Percentiles rank a stretch among this genome's conserved stretches.
phyloP scores from a whole-genome alignment of 1,284 basidiomycete genomes.

The Dichomitus squalens region DNA sequence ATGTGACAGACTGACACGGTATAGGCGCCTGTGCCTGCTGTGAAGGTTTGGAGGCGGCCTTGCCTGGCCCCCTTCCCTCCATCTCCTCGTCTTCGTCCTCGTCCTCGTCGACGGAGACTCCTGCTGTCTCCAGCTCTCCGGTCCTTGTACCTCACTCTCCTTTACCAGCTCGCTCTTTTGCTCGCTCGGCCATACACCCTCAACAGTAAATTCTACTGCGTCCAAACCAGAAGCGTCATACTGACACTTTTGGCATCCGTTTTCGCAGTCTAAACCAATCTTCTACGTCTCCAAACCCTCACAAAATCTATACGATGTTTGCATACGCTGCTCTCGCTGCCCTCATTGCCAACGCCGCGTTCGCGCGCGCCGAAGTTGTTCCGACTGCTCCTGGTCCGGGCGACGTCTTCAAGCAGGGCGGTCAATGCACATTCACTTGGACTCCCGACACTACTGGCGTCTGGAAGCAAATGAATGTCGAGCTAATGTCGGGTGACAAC shows the following conservation, averaged over 20 bases:
- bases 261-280: conserved; percentile 6
- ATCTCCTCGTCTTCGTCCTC: conserved; percentile 4
- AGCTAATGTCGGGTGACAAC: conserved; percentile 83
- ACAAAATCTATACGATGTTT: conserved; percentile 40
- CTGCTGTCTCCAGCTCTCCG: not conserved
- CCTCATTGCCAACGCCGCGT: conserved; percentile 39
- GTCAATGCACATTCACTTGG: conserved; percentile 59
- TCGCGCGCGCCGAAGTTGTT: conserved; percentile 39
- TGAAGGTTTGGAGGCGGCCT: not conserved
- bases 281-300: not conserved
- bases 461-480: conserved; percentile 71
- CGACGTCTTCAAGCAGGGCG: conserved; percentile 56
- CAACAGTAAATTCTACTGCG: not conserved
- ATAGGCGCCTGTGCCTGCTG: too few species aligned
- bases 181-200: not conserved
- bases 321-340: conserved; percentile 42
- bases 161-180: conserved; percentile 15
- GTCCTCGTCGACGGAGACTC: conserved; percentile 5
- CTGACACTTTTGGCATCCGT: not conserved
- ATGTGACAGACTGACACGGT: too few species aligned
- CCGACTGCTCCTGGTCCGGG: conserved; percentile 53
- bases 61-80: conserved; percentile 9
- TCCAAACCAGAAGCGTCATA: too few species aligned
- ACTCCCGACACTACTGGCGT: conserved; percentile 50
- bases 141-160: conserved; percentile 11